phyloP scores from a whole-genome alignment of 2,329 filamentous ascomycete genomes.

The Colletotrichum musae region DNA sequence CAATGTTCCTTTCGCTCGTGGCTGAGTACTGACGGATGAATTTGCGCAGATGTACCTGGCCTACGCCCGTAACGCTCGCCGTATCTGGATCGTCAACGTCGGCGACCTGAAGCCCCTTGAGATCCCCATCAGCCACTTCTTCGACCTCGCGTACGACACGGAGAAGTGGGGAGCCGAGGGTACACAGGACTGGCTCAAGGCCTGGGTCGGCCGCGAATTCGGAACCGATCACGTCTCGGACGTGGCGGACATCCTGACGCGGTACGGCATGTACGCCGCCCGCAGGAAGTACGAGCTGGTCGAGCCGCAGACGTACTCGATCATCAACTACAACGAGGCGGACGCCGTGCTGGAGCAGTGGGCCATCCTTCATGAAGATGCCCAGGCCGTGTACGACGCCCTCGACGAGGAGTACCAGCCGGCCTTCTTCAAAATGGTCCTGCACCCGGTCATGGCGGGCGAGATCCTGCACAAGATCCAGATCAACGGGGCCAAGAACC shows the following conservation, averaged over 20 bases:
- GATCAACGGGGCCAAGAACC: conserved; percentile 61
- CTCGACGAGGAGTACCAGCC: conserved; percentile 65
- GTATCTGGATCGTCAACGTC: conserved; percentile 78
- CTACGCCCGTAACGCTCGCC: conserved; percentile 69
- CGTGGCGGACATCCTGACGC: conserved; percentile 66
- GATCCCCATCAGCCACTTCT: conserved; percentile 76
- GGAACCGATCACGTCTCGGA: conserved; percentile 60
- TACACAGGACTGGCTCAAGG: conserved; percentile 68
- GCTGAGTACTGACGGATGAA: not conserved
- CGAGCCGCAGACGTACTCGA: conserved; percentile 59
- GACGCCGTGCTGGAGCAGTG: conserved; percentile 67
- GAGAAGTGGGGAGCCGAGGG: conserved; percentile 69
- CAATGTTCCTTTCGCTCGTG: not conserved
- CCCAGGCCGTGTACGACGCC: conserved; percentile 69
- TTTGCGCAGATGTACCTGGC: conserved; percentile 69
- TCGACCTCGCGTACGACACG: conserved; percentile 78
- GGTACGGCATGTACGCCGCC: conserved; percentile 54
- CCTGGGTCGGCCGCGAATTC: conserved; percentile 73
- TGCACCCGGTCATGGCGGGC: conserved; percentile 69
- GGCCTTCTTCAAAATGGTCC: conserved; percentile 72
- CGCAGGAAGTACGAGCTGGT: conserved; percentile 55
- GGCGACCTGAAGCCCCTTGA: conserved; percentile 76
- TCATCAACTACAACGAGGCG: conserved; percentile 72
- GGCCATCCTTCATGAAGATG: conserved; percentile 64
- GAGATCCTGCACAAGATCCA: conserved; percentile 66